Conservation (phyloP, 179 eudicot genomes). For the Amaranthus tricolor region DNA sequence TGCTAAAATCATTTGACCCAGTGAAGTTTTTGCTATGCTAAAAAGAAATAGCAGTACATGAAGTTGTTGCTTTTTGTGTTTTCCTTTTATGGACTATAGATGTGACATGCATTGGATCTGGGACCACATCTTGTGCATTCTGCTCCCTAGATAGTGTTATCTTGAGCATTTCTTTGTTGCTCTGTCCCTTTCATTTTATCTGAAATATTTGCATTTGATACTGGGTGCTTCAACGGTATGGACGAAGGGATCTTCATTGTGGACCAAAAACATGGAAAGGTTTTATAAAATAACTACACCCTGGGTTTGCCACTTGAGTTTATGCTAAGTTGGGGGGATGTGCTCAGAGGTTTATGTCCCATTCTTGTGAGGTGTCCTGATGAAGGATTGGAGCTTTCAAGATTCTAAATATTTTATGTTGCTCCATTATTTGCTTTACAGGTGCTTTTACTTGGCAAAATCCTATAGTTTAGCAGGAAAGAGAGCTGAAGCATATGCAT, state of each 20-base stretch:
- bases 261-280: too few species aligned
- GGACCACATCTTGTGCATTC: neutral
- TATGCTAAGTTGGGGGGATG: too few species aligned
- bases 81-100: neutral
- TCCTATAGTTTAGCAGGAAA: constrained; percentile 92
- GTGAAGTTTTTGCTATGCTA: neutral
- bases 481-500: constrained; percentile 87
- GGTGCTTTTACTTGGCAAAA: constrained; percentile 94
- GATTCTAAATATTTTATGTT: neutral
- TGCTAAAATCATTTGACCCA: neutral
- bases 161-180: neutral
- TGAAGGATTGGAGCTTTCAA: neutral
- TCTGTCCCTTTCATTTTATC: too few species aligned
- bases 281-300: too few species aligned
- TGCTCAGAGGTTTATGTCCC: neutral
- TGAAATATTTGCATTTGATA: too few species aligned
- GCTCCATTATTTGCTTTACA: constrained; percentile 26
- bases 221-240: too few species aligned
- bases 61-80: neutral
- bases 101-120: neutral
- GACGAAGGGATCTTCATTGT: too few species aligned
- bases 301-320: too few species aligned
- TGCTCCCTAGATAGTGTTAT: neutral
- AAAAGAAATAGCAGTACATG: neutral
- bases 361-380: neutral